Percentiles rank a stretch among this genome's conserved stretches.
These are phyloP conservation scores for Tricholomella constricta DNA, from an alignment of 768 basidiomycete genomes.

Conservation along the genomic window DNA sequence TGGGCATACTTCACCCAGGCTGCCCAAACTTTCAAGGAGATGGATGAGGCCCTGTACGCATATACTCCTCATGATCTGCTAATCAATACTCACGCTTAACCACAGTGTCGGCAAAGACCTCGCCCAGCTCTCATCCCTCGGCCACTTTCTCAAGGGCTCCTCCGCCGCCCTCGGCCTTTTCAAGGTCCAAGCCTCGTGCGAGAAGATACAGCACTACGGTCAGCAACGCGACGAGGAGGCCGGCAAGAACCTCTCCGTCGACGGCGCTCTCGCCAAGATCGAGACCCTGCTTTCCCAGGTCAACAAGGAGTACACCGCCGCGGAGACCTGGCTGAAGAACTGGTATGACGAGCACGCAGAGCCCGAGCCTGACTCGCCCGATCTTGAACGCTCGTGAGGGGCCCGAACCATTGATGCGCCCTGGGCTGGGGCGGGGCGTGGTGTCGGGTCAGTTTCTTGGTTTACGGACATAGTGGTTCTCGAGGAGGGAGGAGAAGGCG, in stretches of 20 bases:
- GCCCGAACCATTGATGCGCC: neutral
- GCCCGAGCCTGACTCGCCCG: neutral
- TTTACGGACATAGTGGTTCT: neutral
- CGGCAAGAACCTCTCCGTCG: slow-evolving; percentile 38
- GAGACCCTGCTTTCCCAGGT: slow-evolving; percentile 54
- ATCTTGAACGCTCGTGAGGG: neutral
- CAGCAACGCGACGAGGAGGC: slow-evolving; percentile 60
- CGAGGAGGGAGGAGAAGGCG: neutral
- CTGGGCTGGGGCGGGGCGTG: neutral
- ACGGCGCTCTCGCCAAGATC: slow-evolving; percentile 63
- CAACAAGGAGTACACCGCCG: slow-evolving; percentile 67
- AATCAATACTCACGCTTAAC: neutral
- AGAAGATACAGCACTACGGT: slow-evolving; percentile 89
- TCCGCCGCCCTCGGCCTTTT: slow-evolving; percentile 89
- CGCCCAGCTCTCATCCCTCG: slow-evolving; percentile 64
- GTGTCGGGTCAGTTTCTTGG: neutral
- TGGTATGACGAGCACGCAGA: slow-evolving; percentile 33
- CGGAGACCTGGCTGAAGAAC: slow-evolving; percentile 66
- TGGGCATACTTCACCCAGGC: slow-evolving; percentile 83
- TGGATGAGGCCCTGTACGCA: slow-evolving; percentile 81
- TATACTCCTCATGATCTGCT: slow-evolving; percentile 2
- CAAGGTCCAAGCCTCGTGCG: slow-evolving; percentile 83
- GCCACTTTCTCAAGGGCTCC: slow-evolving; percentile 97
- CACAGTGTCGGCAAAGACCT: slow-evolving; percentile 62
- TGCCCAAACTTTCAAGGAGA: slow-evolving; percentile 67